These are phyloP conservation scores for Pythium plurisporium DNA, from an alignment of 352 stramenopile genomes.

Conservation along the genomic window DNA sequence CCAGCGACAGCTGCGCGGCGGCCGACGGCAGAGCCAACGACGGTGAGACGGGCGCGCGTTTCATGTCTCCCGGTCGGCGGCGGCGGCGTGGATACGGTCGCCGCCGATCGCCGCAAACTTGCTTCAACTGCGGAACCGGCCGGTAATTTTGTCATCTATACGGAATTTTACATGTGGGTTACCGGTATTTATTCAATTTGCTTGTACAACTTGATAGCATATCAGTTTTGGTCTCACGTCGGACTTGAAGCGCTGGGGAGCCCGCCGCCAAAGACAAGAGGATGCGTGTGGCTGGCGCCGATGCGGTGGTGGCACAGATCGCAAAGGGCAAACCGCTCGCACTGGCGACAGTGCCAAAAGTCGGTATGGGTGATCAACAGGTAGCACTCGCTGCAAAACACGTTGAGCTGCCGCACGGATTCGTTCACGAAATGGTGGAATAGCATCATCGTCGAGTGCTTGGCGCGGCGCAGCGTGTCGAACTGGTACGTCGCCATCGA, in stretches of 20 bases:
- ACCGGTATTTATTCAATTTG: not conserved
- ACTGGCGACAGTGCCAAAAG: conserved; percentile 97
- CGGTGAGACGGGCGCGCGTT: not conserved
- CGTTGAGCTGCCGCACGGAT: conserved; percentile 87
- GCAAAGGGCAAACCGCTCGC: conserved; percentile 95
- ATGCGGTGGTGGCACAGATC: conserved; percentile 86
- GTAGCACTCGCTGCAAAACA: conserved; percentile 98
- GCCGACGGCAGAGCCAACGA: not conserved
- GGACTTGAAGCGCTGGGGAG: not conserved
- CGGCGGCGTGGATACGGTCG: not conserved
- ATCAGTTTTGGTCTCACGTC: not conserved
- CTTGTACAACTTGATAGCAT: not conserved
- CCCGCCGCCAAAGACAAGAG: conserved; percentile 36
- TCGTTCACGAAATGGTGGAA: conserved; percentile 87
- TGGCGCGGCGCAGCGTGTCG: conserved; percentile 81
- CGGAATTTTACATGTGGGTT: not conserved
- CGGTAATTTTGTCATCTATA: not conserved
- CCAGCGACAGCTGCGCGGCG: conserved; percentile 34
- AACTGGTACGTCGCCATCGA: conserved; percentile 93
- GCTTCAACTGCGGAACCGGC: too few relatives aligned
- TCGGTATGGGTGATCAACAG: conserved; percentile 90
- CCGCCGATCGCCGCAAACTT: not conserved
- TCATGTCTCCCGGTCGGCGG: not conserved
- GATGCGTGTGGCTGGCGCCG: conserved; percentile 41
- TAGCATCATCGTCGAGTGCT: conserved; percentile 90